These are phyloP conservation scores for Proliferodiscus dingleyae DNA, from an alignment of 2,329 filamentous ascomycete species.

Conservation along the genomic window DNA sequence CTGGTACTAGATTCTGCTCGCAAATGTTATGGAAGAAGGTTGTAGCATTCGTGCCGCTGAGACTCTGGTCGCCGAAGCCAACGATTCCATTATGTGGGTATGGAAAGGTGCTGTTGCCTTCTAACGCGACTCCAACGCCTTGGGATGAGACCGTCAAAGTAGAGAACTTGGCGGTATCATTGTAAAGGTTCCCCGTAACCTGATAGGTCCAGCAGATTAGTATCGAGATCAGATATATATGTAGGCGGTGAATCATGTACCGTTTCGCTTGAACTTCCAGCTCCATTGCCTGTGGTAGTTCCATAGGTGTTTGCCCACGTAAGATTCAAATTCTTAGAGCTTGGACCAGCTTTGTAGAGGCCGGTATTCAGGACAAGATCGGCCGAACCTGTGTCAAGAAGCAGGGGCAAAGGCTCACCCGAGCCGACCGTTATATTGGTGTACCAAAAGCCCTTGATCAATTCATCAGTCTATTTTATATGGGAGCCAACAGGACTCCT, in stretches of 20 bases:
- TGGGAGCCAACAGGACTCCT: too few relatives aligned
- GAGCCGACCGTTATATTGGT: neutral
- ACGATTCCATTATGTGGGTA: conserved; percentile 3
- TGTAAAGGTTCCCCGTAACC: conserved; percentile 6
- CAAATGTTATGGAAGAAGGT: conserved; percentile 9
- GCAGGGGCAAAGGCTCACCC: neutral
- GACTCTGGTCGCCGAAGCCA: neutral
- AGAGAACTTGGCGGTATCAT: conserved; percentile 1
- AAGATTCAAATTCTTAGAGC: neutral
- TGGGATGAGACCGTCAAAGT: neutral
- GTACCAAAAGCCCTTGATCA: neutral
- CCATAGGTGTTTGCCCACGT: conserved; percentile 5
- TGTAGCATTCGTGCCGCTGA: conserved; percentile 2
- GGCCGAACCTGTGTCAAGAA: conserved; percentile 12
- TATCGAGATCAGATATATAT: too few relatives aligned
- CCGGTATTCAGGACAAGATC: conserved; percentile 15
- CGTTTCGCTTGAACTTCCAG: conserved; percentile 1
- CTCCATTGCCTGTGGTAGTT: conserved; percentile 2
- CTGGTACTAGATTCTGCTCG: neutral
- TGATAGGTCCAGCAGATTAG: neutral
- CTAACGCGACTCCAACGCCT: conserved; percentile 1
- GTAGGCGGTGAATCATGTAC: neutral
- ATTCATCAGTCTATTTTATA: neutral
- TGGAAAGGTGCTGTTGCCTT: neutral
- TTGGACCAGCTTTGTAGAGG: conserved; percentile 1